A percentile compares a stretch with the other conserved stretches of the same genome.
These are phyloP conservation scores for Zasmidium cellare DNA, from an alignment of 2,329 filamentous ascomycete genomes.

Conservation along the genomic window DNA sequence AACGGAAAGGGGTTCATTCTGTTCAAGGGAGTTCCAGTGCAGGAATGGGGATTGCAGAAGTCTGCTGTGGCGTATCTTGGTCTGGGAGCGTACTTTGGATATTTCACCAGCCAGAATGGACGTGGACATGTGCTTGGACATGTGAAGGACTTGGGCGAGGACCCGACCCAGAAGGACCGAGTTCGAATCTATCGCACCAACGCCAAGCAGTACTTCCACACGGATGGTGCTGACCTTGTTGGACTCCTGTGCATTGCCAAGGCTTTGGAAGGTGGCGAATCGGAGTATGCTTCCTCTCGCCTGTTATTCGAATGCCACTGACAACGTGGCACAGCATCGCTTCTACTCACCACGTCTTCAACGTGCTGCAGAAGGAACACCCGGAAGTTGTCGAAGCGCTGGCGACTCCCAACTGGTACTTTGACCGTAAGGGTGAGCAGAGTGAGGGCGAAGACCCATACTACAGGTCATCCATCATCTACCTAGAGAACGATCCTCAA, in stretches of 20 bases:
- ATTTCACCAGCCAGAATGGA: conserved; percentile 84
- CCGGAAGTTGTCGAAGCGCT: conserved; percentile 77
- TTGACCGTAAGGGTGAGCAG: conserved; percentile 85
- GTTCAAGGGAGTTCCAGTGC: conserved; percentile 80
- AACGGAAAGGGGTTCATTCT: conserved; percentile 88
- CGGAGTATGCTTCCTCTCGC: conserved; percentile 50
- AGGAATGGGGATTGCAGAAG: conserved; percentile 74
- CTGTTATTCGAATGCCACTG: too few relatives aligned
- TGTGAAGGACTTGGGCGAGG: conserved; percentile 84
- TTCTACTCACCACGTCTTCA: conserved; percentile 78
- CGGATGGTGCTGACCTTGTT: conserved; percentile 79
- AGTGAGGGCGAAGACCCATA: conserved; percentile 66
- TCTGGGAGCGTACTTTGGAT: conserved; percentile 74
- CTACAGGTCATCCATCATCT: conserved; percentile 58
- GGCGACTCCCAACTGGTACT: conserved; percentile 82
- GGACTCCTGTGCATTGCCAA: conserved; percentile 78
- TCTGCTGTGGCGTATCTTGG: conserved; percentile 86
- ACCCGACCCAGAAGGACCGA: conserved; percentile 75
- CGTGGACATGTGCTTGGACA: conserved; percentile 83
- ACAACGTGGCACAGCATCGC: conserved; percentile 51
- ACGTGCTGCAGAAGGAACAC: conserved; percentile 70
- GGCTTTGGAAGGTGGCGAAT: conserved; percentile 79
- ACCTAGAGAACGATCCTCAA: conserved; percentile 68
- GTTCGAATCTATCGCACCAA: conserved; percentile 84
- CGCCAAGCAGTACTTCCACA: conserved; percentile 72